Percentiles rank a stretch among this genome's conserved stretches.
Evolutionary conservation across 768 basidiomycete species (phyloP).

Genomic region (Cyathus striatus): DNA sequence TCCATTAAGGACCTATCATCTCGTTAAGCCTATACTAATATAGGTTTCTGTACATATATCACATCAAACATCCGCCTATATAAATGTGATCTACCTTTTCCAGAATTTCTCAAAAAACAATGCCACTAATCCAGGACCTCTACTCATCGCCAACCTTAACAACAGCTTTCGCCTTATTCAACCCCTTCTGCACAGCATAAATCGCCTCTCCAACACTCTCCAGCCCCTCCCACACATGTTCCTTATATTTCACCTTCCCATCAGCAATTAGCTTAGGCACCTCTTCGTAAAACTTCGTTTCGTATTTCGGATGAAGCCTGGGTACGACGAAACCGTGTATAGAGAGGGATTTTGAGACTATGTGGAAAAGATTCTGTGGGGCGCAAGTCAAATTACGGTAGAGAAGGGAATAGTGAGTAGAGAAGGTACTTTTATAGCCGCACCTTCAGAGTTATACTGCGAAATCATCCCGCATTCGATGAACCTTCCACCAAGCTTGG

Average conservation of each 20-base stretch:
- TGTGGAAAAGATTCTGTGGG: conserved; percentile 29
- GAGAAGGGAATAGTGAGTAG: no score
- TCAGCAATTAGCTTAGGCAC: conserved; percentile 34
- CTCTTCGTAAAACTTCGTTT: conserved; percentile 33
- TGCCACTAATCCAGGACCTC: no score
- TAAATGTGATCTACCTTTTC: no score
- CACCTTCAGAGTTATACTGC: conserved; percentile 25
- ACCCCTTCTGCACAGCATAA: conserved; percentile 26
- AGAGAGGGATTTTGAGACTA: conserved; percentile 37
- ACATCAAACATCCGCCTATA: no score
- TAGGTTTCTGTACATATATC: no score
- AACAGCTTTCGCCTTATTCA: conserved; percentile 28
- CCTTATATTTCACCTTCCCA: conserved; percentile 42
- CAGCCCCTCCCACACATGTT: conserved; percentile 41
- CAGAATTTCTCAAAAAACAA: no score
- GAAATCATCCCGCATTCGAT: conserved; percentile 45
- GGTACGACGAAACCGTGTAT: conserved; percentile 32
- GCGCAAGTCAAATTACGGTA: no score
- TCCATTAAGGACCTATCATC: no score
- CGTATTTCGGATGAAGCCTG: conserved; percentile 26
- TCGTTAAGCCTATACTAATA: no score
- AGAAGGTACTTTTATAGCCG: conserved; percentile 18
- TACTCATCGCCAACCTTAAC: conserved; percentile 30
- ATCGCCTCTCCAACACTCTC: conserved; percentile 31
- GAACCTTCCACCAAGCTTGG: conserved; percentile 41